Conservation (phyloP, 805 yeast species). For the Monosporozyma solicola region DNA sequence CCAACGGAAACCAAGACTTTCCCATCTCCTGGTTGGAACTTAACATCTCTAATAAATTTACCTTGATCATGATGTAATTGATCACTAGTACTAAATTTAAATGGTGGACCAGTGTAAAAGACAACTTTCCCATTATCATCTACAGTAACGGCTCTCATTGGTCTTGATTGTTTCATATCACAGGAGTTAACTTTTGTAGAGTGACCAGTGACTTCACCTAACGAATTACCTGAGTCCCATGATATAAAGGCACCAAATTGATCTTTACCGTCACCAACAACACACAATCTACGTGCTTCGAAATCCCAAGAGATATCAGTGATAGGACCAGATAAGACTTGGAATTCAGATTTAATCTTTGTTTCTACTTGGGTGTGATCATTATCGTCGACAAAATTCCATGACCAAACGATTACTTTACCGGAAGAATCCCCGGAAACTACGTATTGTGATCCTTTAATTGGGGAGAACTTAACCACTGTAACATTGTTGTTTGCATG, state of each 20-base stretch:
- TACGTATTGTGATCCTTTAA: conserved; percentile 64
- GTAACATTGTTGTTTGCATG: conserved; percentile 62
- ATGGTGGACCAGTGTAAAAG: conserved; percentile 88
- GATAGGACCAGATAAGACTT: conserved; percentile 70
- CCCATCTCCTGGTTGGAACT: conserved; percentile 70
- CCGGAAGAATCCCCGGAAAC: conserved; percentile 95
- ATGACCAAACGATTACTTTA: conserved; percentile 80
- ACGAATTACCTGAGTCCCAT: conserved; percentile 92
- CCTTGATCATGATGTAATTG: conserved; percentile 57
- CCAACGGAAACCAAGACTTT: conserved; percentile 66
- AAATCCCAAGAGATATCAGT: conserved; percentile 87
- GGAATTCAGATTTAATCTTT: conserved; percentile 68
- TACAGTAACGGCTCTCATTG: conserved; percentile 88
- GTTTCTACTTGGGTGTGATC: conserved; percentile 25
- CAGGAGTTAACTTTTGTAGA: conserved; percentile 76
- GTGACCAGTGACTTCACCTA: conserved; percentile 94
- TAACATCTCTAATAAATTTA: conserved; percentile 72
- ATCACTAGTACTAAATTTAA: conserved; percentile 67
- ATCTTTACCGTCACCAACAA: conserved; percentile 92
- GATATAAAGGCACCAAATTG: conserved; percentile 87
- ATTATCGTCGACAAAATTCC: conserved; percentile 10
- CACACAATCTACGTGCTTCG: conserved; percentile 76
- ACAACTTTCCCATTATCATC: conserved; percentile 83
- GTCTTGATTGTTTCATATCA: conserved; percentile 74
- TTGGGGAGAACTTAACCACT: conserved; percentile 77